Base-by-base conservation (phyloP, 2,329 filamentous ascomycete species). In the Didymosphaeria variabile region DNA sequence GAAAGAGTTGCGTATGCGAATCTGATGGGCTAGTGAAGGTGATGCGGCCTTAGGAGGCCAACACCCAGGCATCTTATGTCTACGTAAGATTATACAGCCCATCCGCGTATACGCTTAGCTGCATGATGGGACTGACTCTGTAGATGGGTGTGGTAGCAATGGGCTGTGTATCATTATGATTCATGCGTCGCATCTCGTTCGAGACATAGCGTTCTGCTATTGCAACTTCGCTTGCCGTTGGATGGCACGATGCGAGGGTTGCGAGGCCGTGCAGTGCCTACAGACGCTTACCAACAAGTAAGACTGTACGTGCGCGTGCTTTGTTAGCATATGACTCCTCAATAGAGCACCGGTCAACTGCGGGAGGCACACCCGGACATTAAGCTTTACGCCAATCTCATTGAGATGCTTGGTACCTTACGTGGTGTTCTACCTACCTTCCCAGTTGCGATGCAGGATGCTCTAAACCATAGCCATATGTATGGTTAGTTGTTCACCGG, bases 31-130 rank as follows among this genome's bases (percentile, higher is more conserved):
- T 32, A 13, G n/a, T 21, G 49, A 17, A 57, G 52, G 13, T 59
- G 50, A 59, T 61, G 61, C 55, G 61, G 58, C 55, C 51, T 61
- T 40, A 42, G 26, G 23, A 53, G 61, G 55, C 55, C 53, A 32
- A 17, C 38, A n/a, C 34, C 32, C 15, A 57, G 50, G 55, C 61
- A 61, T 51, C 55, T 64, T 63, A 58, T 40, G 58, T 47, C 55
- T 46, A 55, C 58, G 61, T 55, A 64, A 59, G 40, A 49, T 3
- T 5, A 21, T 38, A 29, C 36, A 47, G 45, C 2, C 5, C 23
- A 4, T 44, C 10, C 19, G n/a, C 23, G 13, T 47, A 17, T 21
- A 10, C 21, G 21, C 3, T 23, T 23, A 45, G n/a, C 42, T 45
- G 42, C 42, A 45, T 31, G 12, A 21, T 29, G 23, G 6, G 23